These are phyloP conservation scores for Ormosia emarginata DNA, from an alignment of 306 rosid genomes.

Conservation along the genomic window DNA sequence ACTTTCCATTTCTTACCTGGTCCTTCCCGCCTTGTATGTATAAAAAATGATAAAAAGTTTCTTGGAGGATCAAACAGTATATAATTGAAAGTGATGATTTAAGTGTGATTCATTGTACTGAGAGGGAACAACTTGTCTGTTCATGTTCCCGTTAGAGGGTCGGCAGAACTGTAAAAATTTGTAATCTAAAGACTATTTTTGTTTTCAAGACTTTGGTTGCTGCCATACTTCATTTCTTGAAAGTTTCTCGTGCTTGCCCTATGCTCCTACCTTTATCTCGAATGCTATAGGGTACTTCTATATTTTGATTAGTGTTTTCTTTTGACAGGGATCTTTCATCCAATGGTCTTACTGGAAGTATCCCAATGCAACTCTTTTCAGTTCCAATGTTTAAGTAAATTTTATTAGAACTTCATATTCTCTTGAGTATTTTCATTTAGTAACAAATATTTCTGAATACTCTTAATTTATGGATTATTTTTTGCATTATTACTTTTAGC, in stretches of 20 bases:
- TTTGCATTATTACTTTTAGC: slow-evolving; percentile 43
- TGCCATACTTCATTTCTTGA: slow-evolving; percentile 5
- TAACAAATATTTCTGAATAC: neutral
- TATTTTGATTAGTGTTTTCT: slow-evolving; percentile 1
- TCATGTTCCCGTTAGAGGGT: slow-evolving; percentile 39
- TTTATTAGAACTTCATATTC: slow-evolving; percentile 1
- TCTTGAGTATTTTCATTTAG: slow-evolving; percentile 12
- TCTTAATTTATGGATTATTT: neutral
- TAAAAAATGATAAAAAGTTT: neutral
- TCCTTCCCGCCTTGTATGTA: slow-evolving; percentile 1
- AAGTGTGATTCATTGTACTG: slow-evolving; percentile 41
- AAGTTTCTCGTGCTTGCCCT: neutral
- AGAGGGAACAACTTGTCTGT: slow-evolving; percentile 48
- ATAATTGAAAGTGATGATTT: neutral
- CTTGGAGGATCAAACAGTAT: neutral
- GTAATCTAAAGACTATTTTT: neutral
- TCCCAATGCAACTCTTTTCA: slow-evolving; percentile 69
- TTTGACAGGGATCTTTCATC: slow-evolving; percentile 85
- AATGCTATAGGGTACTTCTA: neutral
- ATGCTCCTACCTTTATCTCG: slow-evolving; percentile 7
- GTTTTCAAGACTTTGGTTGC: neutral
- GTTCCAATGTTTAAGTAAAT: slow-evolving; percentile 63
- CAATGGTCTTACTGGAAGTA: slow-evolving; percentile 62
- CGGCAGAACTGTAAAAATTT: slow-evolving; percentile 36
- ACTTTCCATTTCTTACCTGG: slow-evolving; percentile 15